Evolutionary conservation across 139 green algal genomes (phyloP).

Genomic region (Volvox reticuliferus): DNA sequence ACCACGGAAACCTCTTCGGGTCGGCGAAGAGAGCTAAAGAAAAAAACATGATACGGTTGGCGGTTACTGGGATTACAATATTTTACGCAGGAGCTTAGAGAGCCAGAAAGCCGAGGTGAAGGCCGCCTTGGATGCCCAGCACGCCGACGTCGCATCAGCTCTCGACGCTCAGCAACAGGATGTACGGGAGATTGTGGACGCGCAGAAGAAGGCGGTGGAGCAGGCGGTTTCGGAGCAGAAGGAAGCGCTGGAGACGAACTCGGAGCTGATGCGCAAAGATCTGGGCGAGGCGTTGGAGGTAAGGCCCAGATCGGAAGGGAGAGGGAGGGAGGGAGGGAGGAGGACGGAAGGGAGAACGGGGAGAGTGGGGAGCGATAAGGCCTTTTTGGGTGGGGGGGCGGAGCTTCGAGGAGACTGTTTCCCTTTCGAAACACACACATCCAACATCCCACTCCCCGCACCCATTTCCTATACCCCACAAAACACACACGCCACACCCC

Average conservation of each 20-base stretch:
- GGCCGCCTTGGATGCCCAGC: neutral
- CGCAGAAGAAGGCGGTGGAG: neutral
- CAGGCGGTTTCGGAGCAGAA: neutral
- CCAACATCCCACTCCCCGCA: too few species aligned
- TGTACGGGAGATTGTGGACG: neutral
- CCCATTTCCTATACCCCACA: too few species aligned
- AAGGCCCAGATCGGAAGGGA: neutral
- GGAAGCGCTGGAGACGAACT: neutral
- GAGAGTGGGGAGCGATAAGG: too few species aligned
- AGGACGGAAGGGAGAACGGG: too few species aligned
- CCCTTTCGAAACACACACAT: too few species aligned
- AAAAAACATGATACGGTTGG: too few species aligned
- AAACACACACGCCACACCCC: neutral
- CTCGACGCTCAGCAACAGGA: neutral
- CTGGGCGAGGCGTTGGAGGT: conserved; percentile 15
- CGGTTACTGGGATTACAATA: too few species aligned
- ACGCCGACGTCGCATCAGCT: neutral
- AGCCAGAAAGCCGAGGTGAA: neutral
- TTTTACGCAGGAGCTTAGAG: neutral
- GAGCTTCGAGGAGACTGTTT: too few species aligned
- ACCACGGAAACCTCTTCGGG: too few species aligned
- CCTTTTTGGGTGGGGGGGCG: too few species aligned
- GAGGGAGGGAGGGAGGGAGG: too few species aligned
- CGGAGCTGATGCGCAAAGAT: conserved; percentile 1
- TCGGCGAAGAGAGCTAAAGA: too few species aligned